phyloP scores from a whole-genome alignment of 176 grass and related monocot genomes.

The Panicum miliaceum region DNA sequence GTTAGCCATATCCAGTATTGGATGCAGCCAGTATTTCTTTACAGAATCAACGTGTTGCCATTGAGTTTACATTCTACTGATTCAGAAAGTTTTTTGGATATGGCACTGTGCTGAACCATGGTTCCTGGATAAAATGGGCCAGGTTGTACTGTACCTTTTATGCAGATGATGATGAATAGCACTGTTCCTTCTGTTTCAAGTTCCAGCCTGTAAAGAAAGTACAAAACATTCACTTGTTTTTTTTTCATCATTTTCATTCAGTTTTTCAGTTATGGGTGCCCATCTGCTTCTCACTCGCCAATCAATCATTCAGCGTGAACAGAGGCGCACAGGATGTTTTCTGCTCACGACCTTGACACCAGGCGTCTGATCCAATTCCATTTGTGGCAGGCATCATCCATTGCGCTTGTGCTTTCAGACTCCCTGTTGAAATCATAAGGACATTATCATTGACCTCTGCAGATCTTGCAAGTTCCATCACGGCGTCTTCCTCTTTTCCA shows the following conservation, averaged over 20 bases:
- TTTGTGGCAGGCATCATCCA: slow-evolving; percentile 8
- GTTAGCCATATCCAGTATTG: neutral
- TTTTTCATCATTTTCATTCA: neutral
- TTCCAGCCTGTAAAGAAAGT: neutral
- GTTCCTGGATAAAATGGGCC: too few relatives aligned
- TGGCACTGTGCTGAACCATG: neutral
- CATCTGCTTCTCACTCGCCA: neutral
- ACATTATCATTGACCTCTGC: slow-evolving; percentile 15
- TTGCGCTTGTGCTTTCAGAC: neutral
- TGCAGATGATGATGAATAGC: neutral
- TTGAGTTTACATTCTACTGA: neutral
- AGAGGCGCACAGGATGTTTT: neutral
- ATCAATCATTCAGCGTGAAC: neutral
- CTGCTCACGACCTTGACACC: neutral
- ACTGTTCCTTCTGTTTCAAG: neutral
- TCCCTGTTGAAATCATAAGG: slow-evolving; percentile 6
- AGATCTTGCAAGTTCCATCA: neutral
- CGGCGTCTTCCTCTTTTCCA: neutral
- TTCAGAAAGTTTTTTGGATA: neutral
- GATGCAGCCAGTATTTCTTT: neutral
- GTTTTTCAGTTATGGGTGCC: neutral
- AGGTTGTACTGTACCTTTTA: neutral
- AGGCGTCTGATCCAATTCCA: neutral
- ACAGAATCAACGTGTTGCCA: neutral
- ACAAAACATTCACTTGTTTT: neutral